Evolutionary conservation across 805 yeast species (phyloP).

Genomic region (Starmerella geochares): DNA sequence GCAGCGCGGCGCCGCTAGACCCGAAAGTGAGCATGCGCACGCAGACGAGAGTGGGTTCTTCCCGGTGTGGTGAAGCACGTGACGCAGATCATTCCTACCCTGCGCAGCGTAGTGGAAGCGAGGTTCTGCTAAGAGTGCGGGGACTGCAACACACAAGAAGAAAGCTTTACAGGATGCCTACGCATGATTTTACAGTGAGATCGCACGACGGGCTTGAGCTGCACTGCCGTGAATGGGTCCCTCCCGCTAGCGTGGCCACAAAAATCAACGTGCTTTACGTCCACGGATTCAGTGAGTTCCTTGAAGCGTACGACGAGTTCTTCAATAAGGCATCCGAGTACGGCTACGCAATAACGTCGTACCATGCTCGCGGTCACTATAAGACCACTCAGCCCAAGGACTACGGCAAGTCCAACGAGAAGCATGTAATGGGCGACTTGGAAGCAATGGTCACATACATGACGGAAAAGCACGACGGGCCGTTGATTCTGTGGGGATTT

Average conservation of each 20-base stretch:
- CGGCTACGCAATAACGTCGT: slow-evolving; percentile 32
- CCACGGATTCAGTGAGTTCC: slow-evolving; percentile 35
- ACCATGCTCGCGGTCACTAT: slow-evolving; percentile 37
- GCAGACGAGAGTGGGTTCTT: no score
- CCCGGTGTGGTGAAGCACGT: no score
- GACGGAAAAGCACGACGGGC: slow-evolving; percentile 21
- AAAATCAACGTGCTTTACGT: slow-evolving; percentile 30
- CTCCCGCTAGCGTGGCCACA: slow-evolving; percentile 19
- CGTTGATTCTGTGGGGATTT: slow-evolving; percentile 32
- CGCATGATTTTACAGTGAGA: slow-evolving; percentile 15
- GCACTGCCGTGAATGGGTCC: slow-evolving; percentile 16
- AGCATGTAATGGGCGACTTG: slow-evolving; percentile 29
- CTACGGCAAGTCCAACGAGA: slow-evolving; percentile 32
- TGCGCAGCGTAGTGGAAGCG: neutral
- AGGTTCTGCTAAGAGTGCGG: neutral
- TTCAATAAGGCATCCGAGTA: slow-evolving; percentile 27
- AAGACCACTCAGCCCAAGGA: slow-evolving; percentile 28
- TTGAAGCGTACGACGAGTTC: slow-evolving; percentile 29
- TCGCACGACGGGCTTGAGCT: slow-evolving; percentile 23
- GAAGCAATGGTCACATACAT: slow-evolving; percentile 27
- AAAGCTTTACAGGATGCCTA: slow-evolving; percentile 9
- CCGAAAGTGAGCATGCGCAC: no score
- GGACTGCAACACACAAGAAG: neutral
- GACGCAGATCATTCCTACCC: no score
- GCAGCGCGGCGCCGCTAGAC: no score